Evolutionary conservation across 139 green algal species (phyloP).

Genomic region (Pycnococcus provasolii): DNA sequence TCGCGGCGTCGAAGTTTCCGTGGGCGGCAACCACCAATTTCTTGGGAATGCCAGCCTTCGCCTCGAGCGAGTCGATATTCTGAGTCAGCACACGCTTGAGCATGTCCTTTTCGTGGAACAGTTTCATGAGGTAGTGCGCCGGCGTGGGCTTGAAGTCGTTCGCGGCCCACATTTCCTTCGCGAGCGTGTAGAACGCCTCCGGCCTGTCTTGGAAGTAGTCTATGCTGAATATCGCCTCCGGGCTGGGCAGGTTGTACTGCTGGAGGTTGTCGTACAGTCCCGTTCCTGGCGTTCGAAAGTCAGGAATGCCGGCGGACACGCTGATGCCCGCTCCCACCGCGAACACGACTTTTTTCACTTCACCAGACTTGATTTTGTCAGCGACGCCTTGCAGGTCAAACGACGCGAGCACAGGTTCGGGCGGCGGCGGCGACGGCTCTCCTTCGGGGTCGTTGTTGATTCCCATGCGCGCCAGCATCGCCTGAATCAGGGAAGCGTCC

Average conservation of each 20-base stretch:
- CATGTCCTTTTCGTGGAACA: constrained; percentile 73
- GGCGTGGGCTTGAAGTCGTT: constrained; percentile 53
- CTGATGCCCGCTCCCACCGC: constrained; percentile 62
- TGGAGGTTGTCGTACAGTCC: constrained; percentile 36
- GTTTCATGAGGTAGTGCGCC: constrained; percentile 63
- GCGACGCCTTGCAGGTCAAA: constrained; percentile 24
- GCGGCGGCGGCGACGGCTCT: too few relatives aligned
- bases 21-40: constrained; percentile 63
- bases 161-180: constrained; percentile 53
- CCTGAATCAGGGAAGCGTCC: too few relatives aligned
- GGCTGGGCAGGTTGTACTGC: constrained; percentile 43
- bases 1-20: constrained; percentile 67
- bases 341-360: constrained; percentile 39
- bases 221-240: constrained; percentile 62
- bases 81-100: constrained; percentile 58
- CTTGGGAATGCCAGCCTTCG: constrained; percentile 42
- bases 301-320: constrained; percentile 49
- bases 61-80: constrained; percentile 56
- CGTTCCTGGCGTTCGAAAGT: constrained; percentile 45
- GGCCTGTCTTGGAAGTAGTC: constrained; percentile 54
- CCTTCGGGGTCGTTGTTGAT: too few relatives aligned
- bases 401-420: background rate
- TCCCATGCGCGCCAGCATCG: too few relatives aligned
- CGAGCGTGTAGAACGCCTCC: constrained; percentile 56
- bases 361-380: constrained; percentile 16